Evolutionary conservation across 306 rosid species (phyloP).

Genomic region (Prosopis cineraria): DNA sequence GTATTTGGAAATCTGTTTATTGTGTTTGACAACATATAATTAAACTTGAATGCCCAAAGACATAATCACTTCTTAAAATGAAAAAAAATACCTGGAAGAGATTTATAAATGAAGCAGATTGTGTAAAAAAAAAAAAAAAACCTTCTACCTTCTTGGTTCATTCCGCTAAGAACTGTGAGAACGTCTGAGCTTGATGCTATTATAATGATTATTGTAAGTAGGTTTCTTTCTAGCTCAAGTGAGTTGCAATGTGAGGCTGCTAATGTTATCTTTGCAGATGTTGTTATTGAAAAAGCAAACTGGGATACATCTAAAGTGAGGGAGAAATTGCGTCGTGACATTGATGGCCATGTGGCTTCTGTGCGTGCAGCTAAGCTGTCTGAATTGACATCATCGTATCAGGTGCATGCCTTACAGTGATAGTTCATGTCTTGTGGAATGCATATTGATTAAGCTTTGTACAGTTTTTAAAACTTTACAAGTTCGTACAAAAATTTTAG

Average conservation of each 20-base stretch:
- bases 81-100: neutral
- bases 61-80: neutral
- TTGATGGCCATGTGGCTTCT: constrained; percentile 66
- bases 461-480: neutral
- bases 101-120: constrained; percentile 5
- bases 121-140: neutral
- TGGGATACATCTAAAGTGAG: constrained; percentile 84
- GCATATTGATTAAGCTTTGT: constrained; percentile 1
- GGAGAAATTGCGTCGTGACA: constrained; percentile 84
- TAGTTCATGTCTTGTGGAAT: constrained; percentile 13
- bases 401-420: constrained; percentile 49
- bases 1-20: constrained; percentile 41
- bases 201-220: constrained; percentile 7
- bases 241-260: constrained; percentile 30
- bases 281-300: constrained; percentile 63
- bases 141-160: constrained; percentile 1
- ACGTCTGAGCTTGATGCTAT: constrained; percentile 1
- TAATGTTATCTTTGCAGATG: constrained; percentile 57
- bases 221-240: constrained; percentile 10
- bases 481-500: constrained; percentile 3
- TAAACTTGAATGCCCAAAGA: constrained; percentile 14
- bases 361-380: constrained; percentile 70
- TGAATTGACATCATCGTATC: constrained; percentile 61
- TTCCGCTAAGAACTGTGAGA: neutral
- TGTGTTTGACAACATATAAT: constrained; percentile 23